Conservation (phyloP, 192 early-diverging fungal genomes). For the Coemansia sp. region DNA sequence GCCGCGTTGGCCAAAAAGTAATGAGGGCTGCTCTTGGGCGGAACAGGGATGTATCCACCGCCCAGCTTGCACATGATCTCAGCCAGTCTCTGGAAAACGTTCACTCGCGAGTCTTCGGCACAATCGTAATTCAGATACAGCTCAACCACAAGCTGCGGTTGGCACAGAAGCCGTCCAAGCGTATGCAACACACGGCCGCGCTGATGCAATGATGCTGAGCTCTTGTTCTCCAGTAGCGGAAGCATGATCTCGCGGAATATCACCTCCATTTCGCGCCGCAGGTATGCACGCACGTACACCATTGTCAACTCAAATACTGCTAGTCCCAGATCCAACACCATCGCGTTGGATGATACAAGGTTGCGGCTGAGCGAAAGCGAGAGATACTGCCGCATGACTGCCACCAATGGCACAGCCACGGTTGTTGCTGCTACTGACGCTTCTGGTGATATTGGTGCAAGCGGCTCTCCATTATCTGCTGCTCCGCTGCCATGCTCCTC, state of each 20-base stretch:
- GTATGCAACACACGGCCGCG: conserved; percentile 72
- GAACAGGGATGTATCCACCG: conserved; percentile 20
- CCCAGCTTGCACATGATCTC: conserved; percentile 44
- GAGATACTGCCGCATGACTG: conserved; percentile 84
- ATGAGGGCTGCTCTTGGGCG: conserved; percentile 28
- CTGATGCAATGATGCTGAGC: conserved; percentile 61
- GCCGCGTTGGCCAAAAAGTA: conserved; percentile 30
- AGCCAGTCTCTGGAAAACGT: conserved; percentile 88
- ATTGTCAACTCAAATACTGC: conserved; percentile 82
- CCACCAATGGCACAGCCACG: conserved; percentile 68
- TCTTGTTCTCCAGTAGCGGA: conserved; percentile 82
- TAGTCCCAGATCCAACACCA: conserved; percentile 80
- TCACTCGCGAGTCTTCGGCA: conserved; percentile 76
- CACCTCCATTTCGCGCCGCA: conserved; percentile 88
- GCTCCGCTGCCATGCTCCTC: not conserved
- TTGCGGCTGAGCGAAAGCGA: conserved; percentile 82
- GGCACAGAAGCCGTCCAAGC: conserved; percentile 65
- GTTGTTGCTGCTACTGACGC: not conserved
- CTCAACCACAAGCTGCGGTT: conserved; percentile 82
- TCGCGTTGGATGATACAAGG: conserved; percentile 71
- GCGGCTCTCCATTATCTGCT: not conserved
- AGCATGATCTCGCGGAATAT: conserved; percentile 88
- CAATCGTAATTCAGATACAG: conserved; percentile 97
- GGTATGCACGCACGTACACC: conserved; percentile 62
- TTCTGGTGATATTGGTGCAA: not conserved